These are phyloP conservation scores for Claviceps purpurea DNA, from an alignment of 2,329 filamentous ascomycete genomes.

Conservation along the genomic window DNA sequence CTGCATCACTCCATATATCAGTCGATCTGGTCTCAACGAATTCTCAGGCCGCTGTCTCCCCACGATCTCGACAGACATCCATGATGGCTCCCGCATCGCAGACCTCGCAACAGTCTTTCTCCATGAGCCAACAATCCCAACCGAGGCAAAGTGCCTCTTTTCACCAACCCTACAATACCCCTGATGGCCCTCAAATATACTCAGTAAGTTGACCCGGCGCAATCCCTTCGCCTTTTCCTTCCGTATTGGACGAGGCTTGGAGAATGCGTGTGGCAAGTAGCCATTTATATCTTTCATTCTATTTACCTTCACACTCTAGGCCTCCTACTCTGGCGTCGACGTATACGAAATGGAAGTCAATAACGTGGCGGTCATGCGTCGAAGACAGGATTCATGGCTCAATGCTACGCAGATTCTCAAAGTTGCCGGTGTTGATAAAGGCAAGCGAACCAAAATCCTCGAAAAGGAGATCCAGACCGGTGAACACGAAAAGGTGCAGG, in stretches of 20 bases:
- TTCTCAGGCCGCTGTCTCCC: neutral
- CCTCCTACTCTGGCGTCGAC: constrained; percentile 87
- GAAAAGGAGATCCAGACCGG: constrained; percentile 96
- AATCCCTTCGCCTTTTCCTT: neutral
- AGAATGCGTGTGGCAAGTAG: neutral
- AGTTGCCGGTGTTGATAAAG: constrained; percentile 93
- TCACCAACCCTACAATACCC: constrained; percentile 19
- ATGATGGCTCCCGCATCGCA: constrained; percentile 32
- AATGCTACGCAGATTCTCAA: constrained; percentile 98
- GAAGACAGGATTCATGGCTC: constrained; percentile 87
- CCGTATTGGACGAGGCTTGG: no score
- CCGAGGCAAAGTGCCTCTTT: constrained; percentile 24
- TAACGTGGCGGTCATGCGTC: constrained; percentile 85
- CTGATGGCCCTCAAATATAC: constrained; percentile 45
- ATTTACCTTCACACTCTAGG: constrained; percentile 26
- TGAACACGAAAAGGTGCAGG: constrained; percentile 96
- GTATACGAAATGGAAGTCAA: constrained; percentile 99
- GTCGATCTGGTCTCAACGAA: no score
- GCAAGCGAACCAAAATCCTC: constrained; percentile 91
- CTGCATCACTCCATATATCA: no score
- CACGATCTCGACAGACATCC: neutral
- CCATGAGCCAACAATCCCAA: constrained; percentile 42
- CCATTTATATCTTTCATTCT: neutral
- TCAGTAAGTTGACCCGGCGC: constrained; percentile 31
- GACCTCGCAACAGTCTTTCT: constrained; percentile 42